Conservation (phyloP, 75 land plant species). For the Picea glauca region DNA sequence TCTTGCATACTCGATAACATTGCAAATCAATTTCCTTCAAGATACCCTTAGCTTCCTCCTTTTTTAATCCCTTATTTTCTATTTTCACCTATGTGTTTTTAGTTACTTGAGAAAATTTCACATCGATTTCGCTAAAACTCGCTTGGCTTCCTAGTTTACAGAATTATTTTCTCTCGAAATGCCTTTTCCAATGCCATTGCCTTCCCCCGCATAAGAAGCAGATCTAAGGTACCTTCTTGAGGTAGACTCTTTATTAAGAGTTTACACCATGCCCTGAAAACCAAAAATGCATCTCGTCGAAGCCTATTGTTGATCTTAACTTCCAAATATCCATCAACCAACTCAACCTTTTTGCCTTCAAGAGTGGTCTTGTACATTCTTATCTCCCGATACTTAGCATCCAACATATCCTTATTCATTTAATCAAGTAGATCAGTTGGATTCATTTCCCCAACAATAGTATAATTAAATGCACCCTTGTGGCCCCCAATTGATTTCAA, state of each 20-base stretch:
- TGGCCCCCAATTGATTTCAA: conserved; percentile 41
- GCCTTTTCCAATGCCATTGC: too few relatives aligned
- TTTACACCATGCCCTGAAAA: conserved; percentile 92
- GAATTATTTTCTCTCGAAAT: too few relatives aligned
- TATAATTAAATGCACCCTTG: conserved; percentile 92
- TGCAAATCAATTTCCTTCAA: not conserved
- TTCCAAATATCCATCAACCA: conserved; percentile 85
- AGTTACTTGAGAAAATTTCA: too few relatives aligned
- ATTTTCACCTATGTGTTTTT: too few relatives aligned
- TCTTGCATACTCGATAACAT: not conserved
- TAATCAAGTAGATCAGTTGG: conserved; percentile 85
- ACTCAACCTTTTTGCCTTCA: conserved; percentile 89
- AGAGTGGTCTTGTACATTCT: conserved; percentile 99
- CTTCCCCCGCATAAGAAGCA: too few relatives aligned
- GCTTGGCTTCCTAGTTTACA: too few relatives aligned
- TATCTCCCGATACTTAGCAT: conserved; percentile 99
- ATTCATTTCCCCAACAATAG: conserved; percentile 67
- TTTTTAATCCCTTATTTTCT: too few relatives aligned
- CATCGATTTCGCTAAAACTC: too few relatives aligned
- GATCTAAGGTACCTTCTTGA: too few relatives aligned
- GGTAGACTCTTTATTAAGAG: too few relatives aligned
- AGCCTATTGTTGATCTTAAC: conserved; percentile 95
- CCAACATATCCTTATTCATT: conserved; percentile 94
- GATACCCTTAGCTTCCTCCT: not conserved
- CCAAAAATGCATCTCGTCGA: conserved; percentile 91